phyloP scores from a whole-genome alignment of 2,329 filamentous ascomycete species.

The Botryotinia convoluta region DNA sequence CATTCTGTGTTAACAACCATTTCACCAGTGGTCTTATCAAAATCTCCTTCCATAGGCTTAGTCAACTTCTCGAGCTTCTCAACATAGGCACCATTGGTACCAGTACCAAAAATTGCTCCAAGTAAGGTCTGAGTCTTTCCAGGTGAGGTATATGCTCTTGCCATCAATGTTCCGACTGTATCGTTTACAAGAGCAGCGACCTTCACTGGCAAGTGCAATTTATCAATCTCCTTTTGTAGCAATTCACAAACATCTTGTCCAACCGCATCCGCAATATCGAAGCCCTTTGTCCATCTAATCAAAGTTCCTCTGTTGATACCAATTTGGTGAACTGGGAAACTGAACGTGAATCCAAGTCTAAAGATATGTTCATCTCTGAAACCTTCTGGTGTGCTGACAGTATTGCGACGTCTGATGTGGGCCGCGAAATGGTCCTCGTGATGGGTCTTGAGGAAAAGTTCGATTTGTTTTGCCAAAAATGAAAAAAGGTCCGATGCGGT shows the following conservation, averaged over 20 bases:
- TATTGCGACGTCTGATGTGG: slow-evolving; percentile 62
- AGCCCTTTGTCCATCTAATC: slow-evolving; percentile 98
- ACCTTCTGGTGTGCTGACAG: slow-evolving; percentile 56
- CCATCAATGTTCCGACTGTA: slow-evolving; percentile 96
- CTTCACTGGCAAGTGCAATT: slow-evolving; percentile 79
- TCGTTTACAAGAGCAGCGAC: slow-evolving; percentile 98
- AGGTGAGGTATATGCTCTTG: slow-evolving; percentile 88
- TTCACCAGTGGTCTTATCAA: slow-evolving; percentile 77
- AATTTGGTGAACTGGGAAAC: slow-evolving; percentile 90
- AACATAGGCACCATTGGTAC: slow-evolving; percentile 95
- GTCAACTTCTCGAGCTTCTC: slow-evolving; percentile 85
- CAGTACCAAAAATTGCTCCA: slow-evolving; percentile 97
- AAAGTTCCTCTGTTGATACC: slow-evolving; percentile 94
- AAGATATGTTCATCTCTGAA: slow-evolving; percentile 75
- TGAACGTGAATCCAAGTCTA: slow-evolving; percentile 97
- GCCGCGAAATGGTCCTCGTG: slow-evolving; percentile 83
- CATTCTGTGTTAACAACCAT: slow-evolving; percentile 99
- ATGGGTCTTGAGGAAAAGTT: slow-evolving; percentile 80
- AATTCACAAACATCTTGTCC: slow-evolving; percentile 93
- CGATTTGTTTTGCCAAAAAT: slow-evolving; percentile 91
- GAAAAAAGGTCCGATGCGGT: slow-evolving; percentile 83
- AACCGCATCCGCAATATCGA: slow-evolving; percentile 91
- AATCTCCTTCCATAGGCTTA: slow-evolving; percentile 69
- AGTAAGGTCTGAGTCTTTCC: slow-evolving; percentile 82
- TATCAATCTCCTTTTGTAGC: slow-evolving; percentile 85